These are phyloP conservation scores for Bocquillonia castaneifolia DNA, from an alignment of 441 rosid species.

Conservation along the genomic window DNA sequence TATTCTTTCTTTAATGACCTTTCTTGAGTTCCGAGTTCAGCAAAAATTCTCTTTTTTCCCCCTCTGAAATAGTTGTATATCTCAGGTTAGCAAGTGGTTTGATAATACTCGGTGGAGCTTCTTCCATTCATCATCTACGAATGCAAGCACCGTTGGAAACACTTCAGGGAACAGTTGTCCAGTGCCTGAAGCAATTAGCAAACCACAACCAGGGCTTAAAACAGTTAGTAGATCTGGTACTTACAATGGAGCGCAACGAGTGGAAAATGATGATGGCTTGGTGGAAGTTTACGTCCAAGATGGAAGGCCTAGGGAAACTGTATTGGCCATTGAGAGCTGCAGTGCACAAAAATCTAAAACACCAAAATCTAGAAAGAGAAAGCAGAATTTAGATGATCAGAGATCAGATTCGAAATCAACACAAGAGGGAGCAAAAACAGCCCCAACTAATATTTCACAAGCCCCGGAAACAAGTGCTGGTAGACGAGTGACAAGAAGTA, in stretches of 20 bases:
- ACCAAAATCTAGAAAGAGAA: conserved; percentile 24
- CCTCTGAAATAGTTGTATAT: not conserved
- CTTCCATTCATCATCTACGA: conserved; percentile 38
- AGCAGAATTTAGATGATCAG: conserved; percentile 14
- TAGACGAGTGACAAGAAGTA: conserved; percentile 20
- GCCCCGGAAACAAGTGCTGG: conserved; percentile 13
- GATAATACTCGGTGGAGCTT: conserved; percentile 70
- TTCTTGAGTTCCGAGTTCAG: not conserved
- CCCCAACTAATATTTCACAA: conserved; percentile 1
- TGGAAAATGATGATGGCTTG: conserved; percentile 8
- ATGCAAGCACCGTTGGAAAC: conserved; percentile 19
- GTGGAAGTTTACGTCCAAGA: not conserved
- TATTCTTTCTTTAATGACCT: not conserved
- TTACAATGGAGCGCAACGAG: conserved; percentile 14
- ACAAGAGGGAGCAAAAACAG: not conserved
- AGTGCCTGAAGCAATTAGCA: conserved; percentile 7
- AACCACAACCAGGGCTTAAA: not conserved
- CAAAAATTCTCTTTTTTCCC: not conserved
- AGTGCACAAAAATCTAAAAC: conserved; percentile 12
- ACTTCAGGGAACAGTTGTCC: conserved; percentile 26
- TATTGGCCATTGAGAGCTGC: conserved; percentile 1
- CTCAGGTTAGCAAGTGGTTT: conserved; percentile 85
- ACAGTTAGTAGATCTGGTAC: conserved; percentile 2
- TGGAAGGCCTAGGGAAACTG: conserved; percentile 2
- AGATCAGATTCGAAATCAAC: conserved; percentile 4